Conservation (phyloP, 164 flowering plant genomes). For the Liquidambar formosana region DNA sequence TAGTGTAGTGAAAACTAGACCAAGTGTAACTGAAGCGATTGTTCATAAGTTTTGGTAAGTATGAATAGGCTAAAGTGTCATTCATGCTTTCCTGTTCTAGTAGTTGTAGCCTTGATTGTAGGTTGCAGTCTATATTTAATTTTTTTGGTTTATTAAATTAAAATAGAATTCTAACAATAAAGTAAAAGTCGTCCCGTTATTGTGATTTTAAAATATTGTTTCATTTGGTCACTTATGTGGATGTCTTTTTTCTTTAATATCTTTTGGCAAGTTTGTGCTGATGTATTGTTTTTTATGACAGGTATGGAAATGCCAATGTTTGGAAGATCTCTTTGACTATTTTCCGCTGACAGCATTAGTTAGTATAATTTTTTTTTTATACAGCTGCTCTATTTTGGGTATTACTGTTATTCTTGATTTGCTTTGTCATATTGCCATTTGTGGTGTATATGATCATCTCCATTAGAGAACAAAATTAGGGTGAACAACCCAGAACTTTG, state of each 20-base stretch:
- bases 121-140: too few relatives aligned
- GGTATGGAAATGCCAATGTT: slow-evolving; percentile 94
- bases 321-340: slow-evolving; percentile 94
- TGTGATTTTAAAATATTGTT: not conserved
- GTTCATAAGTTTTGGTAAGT: too few relatives aligned
- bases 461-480: too few relatives aligned
- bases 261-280: not conserved
- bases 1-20: too few relatives aligned
- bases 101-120: too few relatives aligned
- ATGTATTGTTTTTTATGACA: slow-evolving; percentile 25
- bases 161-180: too few relatives aligned
- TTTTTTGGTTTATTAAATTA: too few relatives aligned
- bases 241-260: not conserved
- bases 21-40: too few relatives aligned
- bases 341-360: slow-evolving; percentile 96
- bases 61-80: too few relatives aligned
- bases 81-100: too few relatives aligned
- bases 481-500: too few relatives aligned
- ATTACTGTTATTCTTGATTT: not conserved
- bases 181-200: too few relatives aligned
- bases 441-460: not conserved
- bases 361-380: slow-evolving; percentile 27
- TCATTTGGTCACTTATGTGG: not conserved
- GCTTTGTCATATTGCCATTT: not conserved
- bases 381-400: not conserved